Conservation (phyloP, 2,329 filamentous ascomycete species). For the Cercospora brassicicola region DNA sequence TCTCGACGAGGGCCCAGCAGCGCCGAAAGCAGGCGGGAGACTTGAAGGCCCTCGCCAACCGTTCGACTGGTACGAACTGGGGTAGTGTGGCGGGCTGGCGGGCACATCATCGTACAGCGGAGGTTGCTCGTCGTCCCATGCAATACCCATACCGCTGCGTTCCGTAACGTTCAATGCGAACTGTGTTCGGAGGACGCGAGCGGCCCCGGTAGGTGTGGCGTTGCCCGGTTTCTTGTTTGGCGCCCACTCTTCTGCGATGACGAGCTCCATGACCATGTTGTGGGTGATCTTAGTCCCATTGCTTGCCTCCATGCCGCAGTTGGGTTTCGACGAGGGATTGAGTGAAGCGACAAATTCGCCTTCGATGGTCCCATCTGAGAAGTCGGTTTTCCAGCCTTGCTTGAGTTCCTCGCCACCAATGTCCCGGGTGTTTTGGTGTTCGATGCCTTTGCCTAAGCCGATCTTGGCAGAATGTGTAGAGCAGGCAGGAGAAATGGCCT, state of each 20-base stretch:
- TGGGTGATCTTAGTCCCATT: constrained; percentile 79
- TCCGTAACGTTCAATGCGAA: constrained; percentile 82
- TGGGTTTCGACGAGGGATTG: constrained; percentile 62
- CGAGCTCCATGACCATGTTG: constrained; percentile 85
- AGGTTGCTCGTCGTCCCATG: constrained; percentile 94
- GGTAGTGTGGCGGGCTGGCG: constrained; percentile 69
- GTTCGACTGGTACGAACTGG: constrained; percentile 27
- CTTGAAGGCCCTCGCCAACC: neutral
- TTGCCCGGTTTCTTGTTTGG: constrained; percentile 68
- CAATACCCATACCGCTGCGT: constrained; percentile 80
- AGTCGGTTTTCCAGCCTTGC: constrained; percentile 85
- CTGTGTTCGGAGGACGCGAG: constrained; percentile 87
- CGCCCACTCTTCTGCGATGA: constrained; percentile 86
- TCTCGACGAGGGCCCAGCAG: neutral
- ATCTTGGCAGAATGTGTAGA: constrained; percentile 68
- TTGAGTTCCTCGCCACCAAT: constrained; percentile 81
- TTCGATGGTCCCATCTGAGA: constrained; percentile 67
- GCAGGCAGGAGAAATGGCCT: constrained; percentile 77
- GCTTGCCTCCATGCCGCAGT: constrained; percentile 73
- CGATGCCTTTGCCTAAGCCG: constrained; percentile 66
- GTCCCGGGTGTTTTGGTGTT: constrained; percentile 72
- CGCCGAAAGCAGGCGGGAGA: neutral
- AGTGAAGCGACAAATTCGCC: constrained; percentile 72
- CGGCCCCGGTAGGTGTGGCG: constrained; percentile 82
- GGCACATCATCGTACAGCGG: constrained; percentile 94